phyloP scores from a whole-genome alignment of 805 yeast species.

The Barnettozyma populi region DNA sequence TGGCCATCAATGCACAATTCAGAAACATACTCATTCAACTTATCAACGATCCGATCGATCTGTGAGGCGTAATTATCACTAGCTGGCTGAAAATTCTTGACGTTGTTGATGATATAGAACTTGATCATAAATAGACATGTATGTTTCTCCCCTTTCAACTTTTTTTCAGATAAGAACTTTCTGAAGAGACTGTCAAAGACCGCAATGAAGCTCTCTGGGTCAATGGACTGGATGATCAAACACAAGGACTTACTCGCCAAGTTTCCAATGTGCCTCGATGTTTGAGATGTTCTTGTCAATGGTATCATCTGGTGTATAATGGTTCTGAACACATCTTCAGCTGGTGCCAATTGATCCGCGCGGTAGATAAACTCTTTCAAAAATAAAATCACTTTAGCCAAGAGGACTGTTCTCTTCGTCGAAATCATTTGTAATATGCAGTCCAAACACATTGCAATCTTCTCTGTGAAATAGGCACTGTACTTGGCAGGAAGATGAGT shows the following conservation, averaged over 20 bases:
- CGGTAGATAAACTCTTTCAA: conserved; percentile 21
- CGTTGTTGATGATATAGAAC: conserved; percentile 16
- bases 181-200: conserved; percentile 18
- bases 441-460: conserved; percentile 12
- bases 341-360: conserved; percentile 15
- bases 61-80: background rate
- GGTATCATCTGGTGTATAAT: conserved; percentile 20
- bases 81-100: background rate
- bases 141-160: conserved; percentile 20
- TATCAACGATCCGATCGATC: conserved; percentile 4
- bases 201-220: conserved; percentile 13
- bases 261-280: conserved; percentile 10
- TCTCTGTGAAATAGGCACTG: conserved; percentile 12
- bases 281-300: conserved; percentile 18
- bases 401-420: conserved; percentile 17
- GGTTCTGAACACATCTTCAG: conserved; percentile 12
- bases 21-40: conserved; percentile 7
- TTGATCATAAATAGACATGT: conserved; percentile 22
- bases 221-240: conserved; percentile 21
- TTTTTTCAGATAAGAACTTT: conserved; percentile 11
- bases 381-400: conserved; percentile 18
- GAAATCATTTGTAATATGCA: conserved; percentile 14
- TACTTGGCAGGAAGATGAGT: conserved; percentile 11
- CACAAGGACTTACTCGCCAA: conserved; percentile 21
- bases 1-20: conserved; percentile 15